These are phyloP conservation scores for Osmanthus fragrans DNA, from an alignment of 257 asterid genomes.

Conservation along the genomic window DNA sequence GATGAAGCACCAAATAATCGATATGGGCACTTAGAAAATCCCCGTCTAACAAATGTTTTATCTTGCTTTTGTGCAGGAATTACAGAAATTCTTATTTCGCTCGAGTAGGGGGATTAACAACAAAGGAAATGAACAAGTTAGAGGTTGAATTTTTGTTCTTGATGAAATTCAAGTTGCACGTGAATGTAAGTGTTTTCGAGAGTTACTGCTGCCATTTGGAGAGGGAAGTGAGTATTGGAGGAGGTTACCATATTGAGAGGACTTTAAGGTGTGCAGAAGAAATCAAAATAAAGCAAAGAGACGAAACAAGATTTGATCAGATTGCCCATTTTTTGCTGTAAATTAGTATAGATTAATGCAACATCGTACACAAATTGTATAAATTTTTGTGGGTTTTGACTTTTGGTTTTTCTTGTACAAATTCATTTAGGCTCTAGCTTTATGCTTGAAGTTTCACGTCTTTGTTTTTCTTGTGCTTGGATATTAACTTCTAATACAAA, in stretches of 20 bases:
- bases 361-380: neutral
- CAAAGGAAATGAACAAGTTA: slow-evolving; percentile 61
- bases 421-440: neutral
- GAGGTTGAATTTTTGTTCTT: slow-evolving; percentile 72
- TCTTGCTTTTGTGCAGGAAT: slow-evolving; percentile 55
- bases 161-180: slow-evolving; percentile 87
- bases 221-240: slow-evolving; percentile 91
- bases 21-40: neutral
- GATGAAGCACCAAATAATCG: too few species aligned
- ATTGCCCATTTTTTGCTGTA: slow-evolving; percentile 38
- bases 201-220: slow-evolving; percentile 93
- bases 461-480: neutral
- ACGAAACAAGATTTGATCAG: slow-evolving; percentile 35
- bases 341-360: neutral
- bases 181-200: slow-evolving; percentile 84
- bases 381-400: neutral
- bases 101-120: slow-evolving; percentile 80
- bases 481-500: too few species aligned
- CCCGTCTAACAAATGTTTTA: neutral
- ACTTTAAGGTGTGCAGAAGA: slow-evolving; percentile 85
- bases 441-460: neutral
- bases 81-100: slow-evolving; percentile 89
- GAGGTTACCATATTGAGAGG: slow-evolving; percentile 91
- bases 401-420: neutral
- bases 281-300: slow-evolving; percentile 59